A percentile compares a stretch with the other conserved stretches of the same genome.
These are phyloP conservation scores for Backusella mclennaniae DNA, from an alignment of 192 early-diverging fungal species.

Conservation along the genomic window DNA sequence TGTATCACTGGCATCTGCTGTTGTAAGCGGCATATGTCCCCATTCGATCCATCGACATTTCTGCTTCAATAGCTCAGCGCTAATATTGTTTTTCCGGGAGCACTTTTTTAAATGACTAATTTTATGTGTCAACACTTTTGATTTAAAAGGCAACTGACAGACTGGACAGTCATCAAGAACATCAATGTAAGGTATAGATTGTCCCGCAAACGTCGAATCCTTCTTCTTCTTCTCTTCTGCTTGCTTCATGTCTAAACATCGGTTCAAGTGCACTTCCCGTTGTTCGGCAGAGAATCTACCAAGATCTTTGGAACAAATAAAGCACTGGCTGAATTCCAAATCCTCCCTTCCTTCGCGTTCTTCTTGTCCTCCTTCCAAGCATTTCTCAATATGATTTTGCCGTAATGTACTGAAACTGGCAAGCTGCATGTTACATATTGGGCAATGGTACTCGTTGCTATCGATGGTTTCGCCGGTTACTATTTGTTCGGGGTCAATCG, in stretches of 20 bases:
- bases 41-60: slow-evolving; percentile 8
- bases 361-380: background rate
- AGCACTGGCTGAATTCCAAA: background rate
- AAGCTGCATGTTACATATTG: background rate
- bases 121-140: background rate
- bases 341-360: background rate
- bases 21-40: background rate
- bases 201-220: background rate
- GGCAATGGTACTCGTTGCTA: background rate
- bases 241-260: background rate
- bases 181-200: background rate
- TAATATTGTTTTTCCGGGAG: background rate
- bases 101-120: background rate
- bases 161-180: background rate
- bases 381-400: slow-evolving; percentile 1
- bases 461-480: background rate
- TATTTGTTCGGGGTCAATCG: background rate
- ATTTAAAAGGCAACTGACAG: background rate
- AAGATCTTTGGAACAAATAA: slow-evolving; percentile 7
- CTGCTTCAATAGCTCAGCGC: background rate
- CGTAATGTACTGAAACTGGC: background rate
- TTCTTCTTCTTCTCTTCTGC: background rate
- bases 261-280: background rate
- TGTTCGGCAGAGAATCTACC: background rate
- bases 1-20: background rate